A percentile compares a stretch with the other conserved stretches of the same genome.
These are phyloP conservation scores for Pseudofabraea citricarpa DNA, from an alignment of 2,329 filamentous ascomycete species.

Conservation along the genomic window DNA sequence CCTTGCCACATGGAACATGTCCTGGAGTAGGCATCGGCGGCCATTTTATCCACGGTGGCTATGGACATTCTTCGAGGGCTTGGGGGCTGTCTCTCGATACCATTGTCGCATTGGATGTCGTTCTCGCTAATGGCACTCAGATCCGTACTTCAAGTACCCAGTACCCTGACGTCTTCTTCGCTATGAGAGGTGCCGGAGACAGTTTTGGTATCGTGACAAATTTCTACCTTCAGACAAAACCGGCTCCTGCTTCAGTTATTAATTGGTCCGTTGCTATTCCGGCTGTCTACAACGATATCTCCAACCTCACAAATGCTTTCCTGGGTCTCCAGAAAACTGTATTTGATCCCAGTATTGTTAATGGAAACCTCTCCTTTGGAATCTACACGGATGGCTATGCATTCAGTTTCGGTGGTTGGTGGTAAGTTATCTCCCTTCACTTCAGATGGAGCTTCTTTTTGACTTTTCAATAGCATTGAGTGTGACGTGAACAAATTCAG, in stretches of 20 bases:
- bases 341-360: background rate
- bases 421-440: background rate
- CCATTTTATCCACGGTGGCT: constrained; percentile 45
- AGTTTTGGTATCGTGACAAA: constrained; percentile 27
- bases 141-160: constrained; percentile 14
- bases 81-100: constrained; percentile 46
- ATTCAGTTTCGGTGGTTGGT: no score
- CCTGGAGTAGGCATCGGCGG: constrained; percentile 53
- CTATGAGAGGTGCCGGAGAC: constrained; percentile 24
- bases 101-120: constrained; percentile 38
- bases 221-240: constrained; percentile 38
- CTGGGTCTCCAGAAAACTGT: background rate
- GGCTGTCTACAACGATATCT: background rate
- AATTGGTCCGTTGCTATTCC: background rate
- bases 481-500: background rate
- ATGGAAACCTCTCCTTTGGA: constrained; percentile 1
- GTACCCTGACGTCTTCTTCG: constrained; percentile 21
- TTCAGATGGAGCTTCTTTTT: no score
- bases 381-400: background rate
- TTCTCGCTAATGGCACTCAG: constrained; percentile 28
- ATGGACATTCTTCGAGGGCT: constrained; percentile 31
- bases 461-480: no score
- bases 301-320: background rate
- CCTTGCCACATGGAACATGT: constrained; percentile 54
- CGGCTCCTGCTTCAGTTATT: constrained; percentile 35